A percentile compares a stretch with the other conserved stretches of the same genome.
Conservation (phyloP, 352 stramenopile genomes). For the Pythium aristosporum region DNA sequence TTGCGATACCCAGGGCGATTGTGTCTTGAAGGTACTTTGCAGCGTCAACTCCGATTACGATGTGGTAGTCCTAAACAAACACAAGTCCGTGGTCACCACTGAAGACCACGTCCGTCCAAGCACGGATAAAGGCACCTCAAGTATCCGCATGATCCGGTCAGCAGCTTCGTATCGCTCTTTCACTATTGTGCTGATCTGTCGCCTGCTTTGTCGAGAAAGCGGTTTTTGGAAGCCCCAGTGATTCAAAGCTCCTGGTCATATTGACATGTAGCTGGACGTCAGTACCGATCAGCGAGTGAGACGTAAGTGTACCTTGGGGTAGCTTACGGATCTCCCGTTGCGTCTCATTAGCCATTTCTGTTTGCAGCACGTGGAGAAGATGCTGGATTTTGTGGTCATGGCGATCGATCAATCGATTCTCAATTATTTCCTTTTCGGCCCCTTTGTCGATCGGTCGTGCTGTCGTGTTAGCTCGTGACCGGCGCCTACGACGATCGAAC, state of each 20-base stretch:
- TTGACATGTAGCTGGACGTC: background rate
- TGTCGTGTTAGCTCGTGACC: background rate
- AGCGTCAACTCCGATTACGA: conserved; percentile 24
- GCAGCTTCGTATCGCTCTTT: conserved; percentile 65
- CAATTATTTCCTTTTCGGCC: conserved; percentile 6
- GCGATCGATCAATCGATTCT: conserved; percentile 36
- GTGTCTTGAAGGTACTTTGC: conserved; percentile 25
- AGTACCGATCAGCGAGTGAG: background rate
- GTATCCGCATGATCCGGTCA: conserved; percentile 75
- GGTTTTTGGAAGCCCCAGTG: conserved; percentile 25
- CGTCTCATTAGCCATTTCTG: conserved; percentile 59
- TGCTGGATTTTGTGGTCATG: conserved; percentile 61
- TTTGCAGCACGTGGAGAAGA: conserved; percentile 53
- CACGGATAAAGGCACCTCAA: conserved; percentile 39
- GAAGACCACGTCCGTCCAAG: background rate
- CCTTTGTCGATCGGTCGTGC: background rate
- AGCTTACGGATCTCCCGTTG: conserved; percentile 54
- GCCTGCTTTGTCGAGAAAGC: conserved; percentile 36
- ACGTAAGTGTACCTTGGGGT: background rate
- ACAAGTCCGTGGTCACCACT: background rate
- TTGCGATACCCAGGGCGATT: conserved; percentile 10
- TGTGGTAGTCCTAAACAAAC: conserved; percentile 21
- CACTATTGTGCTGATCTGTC: conserved; percentile 37
- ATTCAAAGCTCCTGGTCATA: conserved; percentile 24
- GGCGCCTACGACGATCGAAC: conserved; percentile 43